These are phyloP conservation scores for Prunus mume DNA, from an alignment of 306 rosid species.

Conservation along the genomic window DNA sequence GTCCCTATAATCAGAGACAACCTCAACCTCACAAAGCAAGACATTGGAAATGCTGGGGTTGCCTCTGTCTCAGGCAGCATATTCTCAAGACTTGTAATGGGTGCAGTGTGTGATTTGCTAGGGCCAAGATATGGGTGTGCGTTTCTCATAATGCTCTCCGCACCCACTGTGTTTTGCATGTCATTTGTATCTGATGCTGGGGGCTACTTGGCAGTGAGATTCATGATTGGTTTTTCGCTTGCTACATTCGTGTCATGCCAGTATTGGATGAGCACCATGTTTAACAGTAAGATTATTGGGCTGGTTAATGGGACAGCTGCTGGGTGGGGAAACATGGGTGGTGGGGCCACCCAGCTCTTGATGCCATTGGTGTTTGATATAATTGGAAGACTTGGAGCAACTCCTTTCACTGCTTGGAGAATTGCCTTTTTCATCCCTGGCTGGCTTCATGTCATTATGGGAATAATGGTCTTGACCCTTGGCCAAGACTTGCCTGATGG, in stretches of 20 bases:
- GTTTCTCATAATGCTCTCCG: slow-evolving; percentile 59
- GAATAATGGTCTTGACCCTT: slow-evolving; percentile 62
- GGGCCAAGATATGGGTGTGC: slow-evolving; percentile 89
- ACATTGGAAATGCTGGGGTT: slow-evolving; percentile 85
- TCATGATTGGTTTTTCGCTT: slow-evolving; percentile 83
- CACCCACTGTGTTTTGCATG: slow-evolving; percentile 81
- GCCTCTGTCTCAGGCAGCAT: slow-evolving; percentile 84
- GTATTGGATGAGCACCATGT: slow-evolving; percentile 97
- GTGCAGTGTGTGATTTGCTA: slow-evolving; percentile 71
- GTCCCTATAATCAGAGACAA: slow-evolving; percentile 79
- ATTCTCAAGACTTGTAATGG: slow-evolving; percentile 82
- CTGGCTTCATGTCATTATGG: slow-evolving; percentile 62
- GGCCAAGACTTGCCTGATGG: slow-evolving; percentile 95
- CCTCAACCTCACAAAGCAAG: slow-evolving; percentile 70
- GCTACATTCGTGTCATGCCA: slow-evolving; percentile 96
- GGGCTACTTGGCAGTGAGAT: slow-evolving; percentile 63
- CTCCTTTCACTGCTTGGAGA: slow-evolving; percentile 82
- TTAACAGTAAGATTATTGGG: slow-evolving; percentile 75
- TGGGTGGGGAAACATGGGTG: slow-evolving; percentile 98
- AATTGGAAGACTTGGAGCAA: slow-evolving; percentile 44
- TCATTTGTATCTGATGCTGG: slow-evolving; percentile 61
- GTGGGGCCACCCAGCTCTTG: slow-evolving; percentile 87
- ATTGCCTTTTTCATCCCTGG: slow-evolving; percentile 86
- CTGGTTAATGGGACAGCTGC: slow-evolving; percentile 84
- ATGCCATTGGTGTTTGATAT: slow-evolving; percentile 76